These are phyloP conservation scores for Sporothrix humicola DNA, from an alignment of 2,329 filamentous ascomycete species.

Conservation along the genomic window DNA sequence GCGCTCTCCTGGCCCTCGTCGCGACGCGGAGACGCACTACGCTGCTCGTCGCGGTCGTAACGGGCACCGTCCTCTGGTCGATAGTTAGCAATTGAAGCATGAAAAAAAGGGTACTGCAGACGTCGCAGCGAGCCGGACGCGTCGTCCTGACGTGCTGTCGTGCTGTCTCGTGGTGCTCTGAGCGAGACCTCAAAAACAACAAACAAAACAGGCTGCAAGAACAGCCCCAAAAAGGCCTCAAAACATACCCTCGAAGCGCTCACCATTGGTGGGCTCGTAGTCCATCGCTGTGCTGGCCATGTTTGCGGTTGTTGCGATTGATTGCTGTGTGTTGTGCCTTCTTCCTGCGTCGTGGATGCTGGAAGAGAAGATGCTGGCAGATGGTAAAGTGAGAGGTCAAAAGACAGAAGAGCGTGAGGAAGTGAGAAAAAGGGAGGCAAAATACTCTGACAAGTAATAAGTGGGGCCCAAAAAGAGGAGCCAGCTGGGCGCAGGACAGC, in stretches of 20 bases:
- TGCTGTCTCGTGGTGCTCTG: neutral
- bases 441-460: conserved; percentile 26
- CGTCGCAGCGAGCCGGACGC: neutral
- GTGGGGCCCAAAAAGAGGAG: conserved; percentile 32
- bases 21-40: conserved; percentile 69
- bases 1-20: conserved; percentile 63
- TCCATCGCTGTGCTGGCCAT: conserved; percentile 73
- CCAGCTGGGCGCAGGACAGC: conserved; percentile 13
- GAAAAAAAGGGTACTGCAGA: neutral
- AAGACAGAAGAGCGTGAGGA: conserved; percentile 20
- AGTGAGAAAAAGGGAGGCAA: conserved; percentile 34
- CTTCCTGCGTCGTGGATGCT: conserved; percentile 30
- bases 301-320: conserved; percentile 30
- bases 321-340: neutral
- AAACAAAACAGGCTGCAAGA: conserved; percentile 30
- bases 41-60: conserved; percentile 67
- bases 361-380: conserved; percentile 17
- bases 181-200: neutral
- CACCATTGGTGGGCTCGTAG: conserved; percentile 70
- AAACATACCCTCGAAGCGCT: conserved; percentile 68
- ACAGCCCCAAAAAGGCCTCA: conserved; percentile 2
- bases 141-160: conserved; percentile 9
- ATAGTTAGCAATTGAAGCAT: conserved; percentile 34
- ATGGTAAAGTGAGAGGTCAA: neutral
- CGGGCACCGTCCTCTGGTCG: conserved; percentile 65